Base-by-base conservation (phyloP, 306 rosid genomes). In the Citrullus mucosospermus region DNA sequence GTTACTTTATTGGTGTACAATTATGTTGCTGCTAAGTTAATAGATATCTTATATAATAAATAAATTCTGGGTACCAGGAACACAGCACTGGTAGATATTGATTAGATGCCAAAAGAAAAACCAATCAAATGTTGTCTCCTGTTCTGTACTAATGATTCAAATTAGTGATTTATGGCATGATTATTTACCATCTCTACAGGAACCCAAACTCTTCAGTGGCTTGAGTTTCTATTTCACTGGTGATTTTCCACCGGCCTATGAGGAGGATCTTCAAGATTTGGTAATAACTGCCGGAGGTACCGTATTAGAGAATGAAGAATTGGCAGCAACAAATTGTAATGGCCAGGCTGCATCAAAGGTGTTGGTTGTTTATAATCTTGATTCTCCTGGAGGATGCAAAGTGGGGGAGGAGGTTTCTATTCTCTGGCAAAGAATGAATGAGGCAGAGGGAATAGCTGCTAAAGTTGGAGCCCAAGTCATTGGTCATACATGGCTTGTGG, bases 401-500 rank as follows among this genome's bases (percentile, higher is more conserved):
- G 86, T 92, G 65, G 99, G 91, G 20, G 97, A 92, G 11, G 96
- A 92, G 90, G 97, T 91, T 79, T 84, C 92, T 11, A 88, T 88
- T 81, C 88, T 92, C 73, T 96, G 96, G 96, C 85, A 90, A 75
- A 87, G 99, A 81, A 66, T 90, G 63, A 92, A 77, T 8, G 97
- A 91, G 68, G 98, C 97, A 36, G 89, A 85, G 81, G 97, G 88
- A 82, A 46, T 91, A 82, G 97, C 98, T 67, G 79, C 81, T 4
- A 69, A 61, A 57, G 82, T 89, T 20, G 88, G 88, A 68, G 82
- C 85, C 34, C 89, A 84, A 81, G 89, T 90, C 14, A 80, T 91
- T 67, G 97, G 92, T 71, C 96, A 92, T 78, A 90, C 99, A 0
- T 90, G 97, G 98, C 85, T 92, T 78, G 80, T 96, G 84, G 97